Evolutionary conservation across 148 eudicot genomes (phyloP).

Genomic region (Fagopyrum homotropicum): DNA sequence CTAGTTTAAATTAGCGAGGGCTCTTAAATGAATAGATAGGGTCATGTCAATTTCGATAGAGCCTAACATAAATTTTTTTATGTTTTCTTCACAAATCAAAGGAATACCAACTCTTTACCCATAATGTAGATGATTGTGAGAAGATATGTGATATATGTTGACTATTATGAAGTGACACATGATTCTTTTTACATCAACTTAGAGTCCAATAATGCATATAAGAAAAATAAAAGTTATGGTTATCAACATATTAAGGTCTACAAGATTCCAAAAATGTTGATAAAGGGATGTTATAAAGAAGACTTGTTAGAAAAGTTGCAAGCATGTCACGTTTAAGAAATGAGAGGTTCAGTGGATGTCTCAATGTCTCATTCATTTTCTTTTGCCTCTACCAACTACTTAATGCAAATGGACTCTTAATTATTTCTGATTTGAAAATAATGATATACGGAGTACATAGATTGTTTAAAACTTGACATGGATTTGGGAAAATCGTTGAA

Average conservation of each 20-base stretch:
- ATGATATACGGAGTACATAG: too few species aligned
- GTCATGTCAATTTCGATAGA: too few species aligned
- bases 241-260: background rate
- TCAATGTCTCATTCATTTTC: background rate
- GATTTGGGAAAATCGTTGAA: too few species aligned
- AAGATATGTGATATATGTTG: background rate
- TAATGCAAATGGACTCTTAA: background rate
- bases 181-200: background rate
- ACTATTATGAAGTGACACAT: background rate
- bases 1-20: too few species aligned
- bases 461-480: too few species aligned
- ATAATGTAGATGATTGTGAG: background rate
- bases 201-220: slow-evolving; percentile 1
- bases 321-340: background rate
- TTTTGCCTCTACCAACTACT: background rate
- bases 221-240: background rate
- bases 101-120: too few species aligned
- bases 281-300: background rate
- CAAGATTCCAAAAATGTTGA: background rate
- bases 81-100: too few species aligned
- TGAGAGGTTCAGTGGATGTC: background rate
- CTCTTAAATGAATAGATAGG: too few species aligned
- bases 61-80: too few species aligned
- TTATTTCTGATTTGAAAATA: too few species aligned
- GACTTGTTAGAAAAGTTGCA: background rate